Evolutionary conservation across 495 filamentous ascomycete genomes (phyloP).

Genomic region (Collariella sp.): DNA sequence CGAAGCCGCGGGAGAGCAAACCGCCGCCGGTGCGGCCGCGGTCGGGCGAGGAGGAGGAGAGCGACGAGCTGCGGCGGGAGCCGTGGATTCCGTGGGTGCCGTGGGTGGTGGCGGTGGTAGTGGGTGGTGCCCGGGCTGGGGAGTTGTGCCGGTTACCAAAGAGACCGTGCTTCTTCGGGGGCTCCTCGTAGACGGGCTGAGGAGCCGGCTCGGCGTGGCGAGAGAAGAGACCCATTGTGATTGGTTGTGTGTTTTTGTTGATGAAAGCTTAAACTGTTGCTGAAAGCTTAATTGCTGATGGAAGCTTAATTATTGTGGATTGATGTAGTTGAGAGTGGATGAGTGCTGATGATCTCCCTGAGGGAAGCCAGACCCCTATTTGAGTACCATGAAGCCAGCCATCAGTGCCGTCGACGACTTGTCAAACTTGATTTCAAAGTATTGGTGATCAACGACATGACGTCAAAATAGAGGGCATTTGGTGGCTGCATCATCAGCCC

Average conservation of each 20-base stretch:
- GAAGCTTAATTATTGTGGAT: background rate
- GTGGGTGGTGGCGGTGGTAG: conserved; percentile 18
- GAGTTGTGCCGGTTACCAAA: conserved; percentile 40
- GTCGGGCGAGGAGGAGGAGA: conserved; percentile 3
- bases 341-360: background rate
- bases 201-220: conserved; percentile 29
- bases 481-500: conserved; percentile 8
- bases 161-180: conserved; percentile 32
- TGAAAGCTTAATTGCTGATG: background rate
- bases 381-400: conserved; percentile 5
- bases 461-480: conserved; percentile 21
- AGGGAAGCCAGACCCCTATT: conserved; percentile 10
- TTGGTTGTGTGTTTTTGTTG: conserved; percentile 1
- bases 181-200: conserved; percentile 21
- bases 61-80: conserved; percentile 16
- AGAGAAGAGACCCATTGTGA: conserved; percentile 44
- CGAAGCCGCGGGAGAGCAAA: conserved; percentile 36
- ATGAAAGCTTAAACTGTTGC: background rate
- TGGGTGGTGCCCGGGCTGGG: conserved; percentile 35
- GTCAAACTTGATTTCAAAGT: conserved; percentile 23
- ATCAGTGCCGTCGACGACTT: background rate
- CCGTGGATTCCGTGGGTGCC: conserved; percentile 24
- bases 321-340: background rate
- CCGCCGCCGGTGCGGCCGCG: conserved; percentile 9
- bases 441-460: conserved; percentile 22